Percentiles rank a stretch among this genome's conserved stretches.
Evolutionary conservation across 805 yeast species (phyloP).

Genomic region (Candida boleticola): DNA sequence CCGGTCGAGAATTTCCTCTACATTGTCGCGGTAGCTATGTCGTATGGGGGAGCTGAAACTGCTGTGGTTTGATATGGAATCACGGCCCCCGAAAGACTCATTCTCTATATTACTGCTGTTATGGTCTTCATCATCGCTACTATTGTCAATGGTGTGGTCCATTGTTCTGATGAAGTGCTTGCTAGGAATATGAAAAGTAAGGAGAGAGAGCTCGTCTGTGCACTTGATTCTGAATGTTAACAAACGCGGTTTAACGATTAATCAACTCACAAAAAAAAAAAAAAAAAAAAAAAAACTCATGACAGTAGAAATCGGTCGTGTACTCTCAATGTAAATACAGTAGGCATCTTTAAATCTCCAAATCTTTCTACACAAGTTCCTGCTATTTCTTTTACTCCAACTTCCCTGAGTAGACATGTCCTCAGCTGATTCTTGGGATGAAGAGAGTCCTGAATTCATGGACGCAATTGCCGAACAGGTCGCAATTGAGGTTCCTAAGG

Average conservation of each 20-base stretch:
- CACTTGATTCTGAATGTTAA: too few relatives aligned
- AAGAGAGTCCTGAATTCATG: constrained; percentile 1
- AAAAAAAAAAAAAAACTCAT: too few relatives aligned
- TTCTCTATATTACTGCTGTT: too few relatives aligned
- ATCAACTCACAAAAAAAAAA: too few relatives aligned
- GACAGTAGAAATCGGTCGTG: too few relatives aligned
- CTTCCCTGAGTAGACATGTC: not conserved
- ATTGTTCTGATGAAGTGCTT: too few relatives aligned
- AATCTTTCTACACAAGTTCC: too few relatives aligned
- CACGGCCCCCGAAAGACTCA: too few relatives aligned
- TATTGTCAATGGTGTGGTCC: not conserved
- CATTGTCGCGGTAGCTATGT: constrained; percentile 7
- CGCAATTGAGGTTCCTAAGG: not conserved
- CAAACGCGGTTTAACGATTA: too few relatives aligned
- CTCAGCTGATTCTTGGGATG: constrained; percentile 1
- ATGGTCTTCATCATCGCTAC: not conserved
- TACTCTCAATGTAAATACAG: not conserved
- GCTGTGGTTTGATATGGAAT: too few relatives aligned
- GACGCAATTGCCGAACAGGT: constrained; percentile 3
- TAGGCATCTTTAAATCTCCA: constrained; percentile 1
- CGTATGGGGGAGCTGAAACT: constrained; percentile 8
- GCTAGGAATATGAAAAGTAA: too few relatives aligned
- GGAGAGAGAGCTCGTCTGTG: too few relatives aligned
- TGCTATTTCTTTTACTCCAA: constrained; percentile 2
- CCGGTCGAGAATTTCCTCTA: constrained; percentile 15